These are phyloP conservation scores for Neurospora cerealis DNA, from an alignment of 495 filamentous ascomycete species.

Conservation along the genomic window DNA sequence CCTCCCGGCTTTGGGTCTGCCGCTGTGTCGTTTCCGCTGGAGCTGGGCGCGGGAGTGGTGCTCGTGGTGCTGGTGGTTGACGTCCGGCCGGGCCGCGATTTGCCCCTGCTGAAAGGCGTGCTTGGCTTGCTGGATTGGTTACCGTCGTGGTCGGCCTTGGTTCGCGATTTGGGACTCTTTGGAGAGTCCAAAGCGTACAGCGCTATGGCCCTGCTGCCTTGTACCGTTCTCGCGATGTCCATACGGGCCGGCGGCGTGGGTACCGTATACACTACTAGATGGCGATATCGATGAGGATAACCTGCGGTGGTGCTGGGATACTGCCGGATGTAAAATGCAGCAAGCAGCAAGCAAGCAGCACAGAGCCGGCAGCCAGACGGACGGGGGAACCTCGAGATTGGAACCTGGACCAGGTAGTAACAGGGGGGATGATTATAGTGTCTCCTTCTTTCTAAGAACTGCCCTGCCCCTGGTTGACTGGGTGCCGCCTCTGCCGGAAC, in stretches of 20 bases:
- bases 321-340: not conserved
- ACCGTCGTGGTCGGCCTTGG: not conserved
- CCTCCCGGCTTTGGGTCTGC: conserved; percentile 3
- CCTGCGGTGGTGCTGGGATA: not conserved
- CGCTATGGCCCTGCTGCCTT: not conserved
- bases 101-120: not conserved
- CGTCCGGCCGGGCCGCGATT: not conserved
- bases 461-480: not conserved
- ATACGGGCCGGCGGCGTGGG: not conserved
- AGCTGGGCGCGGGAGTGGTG: conserved; percentile 2
- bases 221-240: not conserved
- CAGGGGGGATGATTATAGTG: conserved; percentile 2
- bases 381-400: not conserved
- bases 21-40: conserved; percentile 7
- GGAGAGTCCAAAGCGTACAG: not conserved
- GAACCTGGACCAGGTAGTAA: not conserved
- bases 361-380: not conserved
- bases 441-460: not conserved
- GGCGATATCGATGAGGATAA: not conserved
- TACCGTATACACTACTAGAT: not conserved
- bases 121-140: not conserved
- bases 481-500: conserved; percentile 13
- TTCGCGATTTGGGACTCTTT: not conserved
- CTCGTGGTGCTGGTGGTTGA: not conserved
- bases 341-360: conserved; percentile 7